A percentile compares a stretch with the other conserved stretches of the same genome.
Conservation (phyloP, 2,329 filamentous ascomycete genomes). For the Cladophialophora carrionii region DNA sequence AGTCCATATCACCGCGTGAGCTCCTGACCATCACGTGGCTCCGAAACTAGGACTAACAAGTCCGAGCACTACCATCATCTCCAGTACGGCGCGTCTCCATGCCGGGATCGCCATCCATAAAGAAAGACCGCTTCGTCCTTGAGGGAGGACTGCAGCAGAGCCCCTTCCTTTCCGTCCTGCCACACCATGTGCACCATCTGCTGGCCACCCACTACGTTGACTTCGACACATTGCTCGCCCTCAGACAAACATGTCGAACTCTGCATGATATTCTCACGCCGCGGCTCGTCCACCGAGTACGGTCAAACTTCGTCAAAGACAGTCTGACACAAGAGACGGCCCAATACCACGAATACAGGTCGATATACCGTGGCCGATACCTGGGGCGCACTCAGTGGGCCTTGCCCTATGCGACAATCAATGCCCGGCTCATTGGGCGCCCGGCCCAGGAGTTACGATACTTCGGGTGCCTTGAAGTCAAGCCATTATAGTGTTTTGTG, state of each 20-base stretch:
- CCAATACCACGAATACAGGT: slow-evolving; percentile 25
- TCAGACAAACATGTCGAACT: slow-evolving; percentile 30
- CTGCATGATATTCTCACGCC: slow-evolving; percentile 21
- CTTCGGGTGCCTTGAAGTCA: slow-evolving; percentile 33
- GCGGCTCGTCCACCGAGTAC: slow-evolving; percentile 23
- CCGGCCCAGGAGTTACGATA: slow-evolving; percentile 29
- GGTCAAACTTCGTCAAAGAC: slow-evolving; percentile 21
- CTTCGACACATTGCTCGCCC: slow-evolving; percentile 33
- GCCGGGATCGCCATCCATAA: slow-evolving; percentile 2
- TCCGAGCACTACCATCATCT: slow-evolving; percentile 5
- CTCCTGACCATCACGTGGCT: neutral
- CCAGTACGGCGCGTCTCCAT: slow-evolving; percentile 3
- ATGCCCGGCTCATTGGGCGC: slow-evolving; percentile 28
- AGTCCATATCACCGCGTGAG: slow-evolving; percentile 6
- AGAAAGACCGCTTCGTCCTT: neutral
- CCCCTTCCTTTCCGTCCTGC: slow-evolving; percentile 27
- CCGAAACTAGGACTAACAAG: neutral
- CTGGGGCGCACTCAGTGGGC: slow-evolving; percentile 25
- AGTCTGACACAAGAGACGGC: slow-evolving; percentile 20
- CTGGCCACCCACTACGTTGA: slow-evolving; percentile 25
- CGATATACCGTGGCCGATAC: slow-evolving; percentile 19
- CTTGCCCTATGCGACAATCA: slow-evolving; percentile 26
- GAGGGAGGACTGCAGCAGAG: slow-evolving; percentile 4
- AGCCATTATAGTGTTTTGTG: slow-evolving; percentile 32
- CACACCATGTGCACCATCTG: slow-evolving; percentile 28